These are phyloP conservation scores for Micractinium sp. DNA, from an alignment of 139 green algal genomes.

Conservation along the genomic window DNA sequence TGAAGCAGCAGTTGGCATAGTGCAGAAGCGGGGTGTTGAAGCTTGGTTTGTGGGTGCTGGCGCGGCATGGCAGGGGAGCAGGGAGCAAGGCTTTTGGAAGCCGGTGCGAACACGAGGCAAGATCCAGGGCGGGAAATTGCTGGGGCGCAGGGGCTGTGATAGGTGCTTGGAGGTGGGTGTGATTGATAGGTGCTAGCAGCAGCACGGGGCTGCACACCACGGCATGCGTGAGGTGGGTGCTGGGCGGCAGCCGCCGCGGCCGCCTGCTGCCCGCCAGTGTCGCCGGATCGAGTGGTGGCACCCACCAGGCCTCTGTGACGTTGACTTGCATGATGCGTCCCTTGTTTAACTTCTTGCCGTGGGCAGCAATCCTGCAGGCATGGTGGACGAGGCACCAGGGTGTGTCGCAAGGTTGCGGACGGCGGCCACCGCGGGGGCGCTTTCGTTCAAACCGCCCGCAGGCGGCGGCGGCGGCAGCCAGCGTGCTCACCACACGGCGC, in stretches of 20 bases:
- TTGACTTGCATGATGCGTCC: conserved; percentile 70
- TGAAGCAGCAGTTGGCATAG: too few relatives aligned
- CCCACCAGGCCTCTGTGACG: conserved; percentile 70
- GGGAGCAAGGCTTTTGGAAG: too few relatives aligned
- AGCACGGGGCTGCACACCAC: neutral
- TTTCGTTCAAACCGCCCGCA: neutral
- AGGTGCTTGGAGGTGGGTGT: neutral
- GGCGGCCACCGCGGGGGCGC: neutral
- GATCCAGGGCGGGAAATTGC: too few relatives aligned
- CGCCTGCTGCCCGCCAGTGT: neutral
- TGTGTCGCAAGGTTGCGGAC: neutral
- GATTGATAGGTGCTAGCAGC: neutral
- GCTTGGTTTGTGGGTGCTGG: too few relatives aligned
- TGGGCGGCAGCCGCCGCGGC: neutral
- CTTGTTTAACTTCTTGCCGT: conserved; percentile 76
- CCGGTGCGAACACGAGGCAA: too few relatives aligned
- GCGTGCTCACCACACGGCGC: conserved; percentile 70
- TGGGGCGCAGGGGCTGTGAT: neutral
- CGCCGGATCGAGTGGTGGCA: neutral
- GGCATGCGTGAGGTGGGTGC: neutral
- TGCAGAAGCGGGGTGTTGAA: too few relatives aligned
- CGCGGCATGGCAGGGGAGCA: too few relatives aligned
- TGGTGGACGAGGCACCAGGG: neutral
- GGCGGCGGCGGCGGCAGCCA: neutral
- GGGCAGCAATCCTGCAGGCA: conserved; percentile 69